Conservation (phyloP, 2,329 filamentous ascomycete genomes). For the Chaetomiaceae sp. region DNA sequence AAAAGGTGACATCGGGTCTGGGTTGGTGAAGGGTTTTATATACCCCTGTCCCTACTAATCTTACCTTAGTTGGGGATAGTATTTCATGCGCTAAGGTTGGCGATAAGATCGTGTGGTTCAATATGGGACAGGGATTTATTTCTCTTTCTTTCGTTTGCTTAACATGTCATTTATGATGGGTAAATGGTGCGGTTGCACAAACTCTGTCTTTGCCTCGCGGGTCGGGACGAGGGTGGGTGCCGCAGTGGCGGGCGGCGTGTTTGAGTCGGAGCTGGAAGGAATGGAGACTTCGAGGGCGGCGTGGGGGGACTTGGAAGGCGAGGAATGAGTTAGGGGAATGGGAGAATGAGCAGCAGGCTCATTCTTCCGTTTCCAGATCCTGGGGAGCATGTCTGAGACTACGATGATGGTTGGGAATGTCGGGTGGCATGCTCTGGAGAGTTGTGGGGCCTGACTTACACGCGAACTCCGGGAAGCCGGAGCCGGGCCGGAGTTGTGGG, state of each 20-base stretch:
- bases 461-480: not conserved
- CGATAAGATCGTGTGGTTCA: not conserved
- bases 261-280: not conserved
- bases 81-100: not conserved
- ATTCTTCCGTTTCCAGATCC: too few relatives aligned
- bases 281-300: not conserved
- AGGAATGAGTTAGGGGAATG: too few relatives aligned
- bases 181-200: too few relatives aligned
- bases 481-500: not conserved
- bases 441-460: slow-evolving; percentile 6
- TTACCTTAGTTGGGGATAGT: not conserved
- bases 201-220: not conserved
- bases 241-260: too few relatives aligned
- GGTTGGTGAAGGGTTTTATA: not conserved
- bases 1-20: not conserved
- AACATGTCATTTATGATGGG: too few relatives aligned
- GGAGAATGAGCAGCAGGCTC: too few relatives aligned
- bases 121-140: slow-evolving; percentile 3
- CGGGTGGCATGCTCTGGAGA: not conserved
- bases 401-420: not conserved
- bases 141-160: not conserved
- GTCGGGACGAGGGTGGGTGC: too few relatives aligned
- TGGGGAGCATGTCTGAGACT: too few relatives aligned
- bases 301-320: too few relatives aligned
- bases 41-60: not conserved